Evolutionary conservation across 2,329 filamentous ascomycete genomes (phyloP), one percentile per base, ranked within the genome.

Genomic region (Verticillium isaacii): DNA sequence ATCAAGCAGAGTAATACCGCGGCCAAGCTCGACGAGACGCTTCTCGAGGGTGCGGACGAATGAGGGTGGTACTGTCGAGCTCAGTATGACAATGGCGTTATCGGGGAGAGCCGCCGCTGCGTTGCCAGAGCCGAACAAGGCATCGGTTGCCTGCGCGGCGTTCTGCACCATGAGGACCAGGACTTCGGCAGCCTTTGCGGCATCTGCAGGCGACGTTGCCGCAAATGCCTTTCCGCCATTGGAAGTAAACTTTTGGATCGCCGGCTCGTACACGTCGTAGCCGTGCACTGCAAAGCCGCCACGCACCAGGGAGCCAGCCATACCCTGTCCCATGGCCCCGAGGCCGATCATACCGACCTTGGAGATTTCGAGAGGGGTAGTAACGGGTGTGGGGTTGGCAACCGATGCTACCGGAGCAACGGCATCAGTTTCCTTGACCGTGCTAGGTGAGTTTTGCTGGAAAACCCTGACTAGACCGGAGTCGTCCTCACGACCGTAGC

Each of bases 251-350:
- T 66, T 72, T 12, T 73, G 67, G 5, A 76, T 58, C 2, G 73
- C 68, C 2, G 67, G 65, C 5, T 60, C 61, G 23, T 67, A 71
- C 14, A 75, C 64, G 61, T 77, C 75, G 61, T 72, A 77, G 8
- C 71, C 74, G 3, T 68, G 68, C 1, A 77, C 73, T 1, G 77
- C 64, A 73, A 89, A 90, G 62, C 88, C 88, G 65, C 84, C 77
- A 66, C 86, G 85, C 68, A 92, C 79, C 56, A 93, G 83, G 71
- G 92, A 83, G 63, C 85, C 90, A 65, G 90, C 90, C 89, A 93
- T 92, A 71, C 90, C 90, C 72, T 91, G 90, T 71, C 90, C 90
- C 90, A 92, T 92, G 74, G 89, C 89, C 61, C 90, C 90, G 3
- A 93, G 87, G 78, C 90, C 90, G 65, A 90, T 87, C 75, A 92